A percentile compares a stretch with the other conserved stretches of the same genome.
phyloP scores from a whole-genome alignment of 2,329 filamentous ascomycete species.

The Penicillium sp. region DNA sequence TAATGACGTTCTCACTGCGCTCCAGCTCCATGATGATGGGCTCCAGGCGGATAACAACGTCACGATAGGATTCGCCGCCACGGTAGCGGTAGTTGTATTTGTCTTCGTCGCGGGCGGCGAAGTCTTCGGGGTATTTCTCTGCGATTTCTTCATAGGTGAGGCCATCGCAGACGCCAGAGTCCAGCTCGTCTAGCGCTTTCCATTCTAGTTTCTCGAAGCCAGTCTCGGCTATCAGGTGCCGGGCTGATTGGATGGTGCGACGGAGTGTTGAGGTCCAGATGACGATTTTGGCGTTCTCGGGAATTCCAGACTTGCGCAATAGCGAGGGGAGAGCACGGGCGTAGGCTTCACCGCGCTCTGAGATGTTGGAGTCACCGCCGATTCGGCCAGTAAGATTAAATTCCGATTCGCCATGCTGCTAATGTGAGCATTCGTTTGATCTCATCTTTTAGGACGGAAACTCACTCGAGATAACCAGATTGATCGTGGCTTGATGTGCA shows the following conservation, averaged over 20 bases:
- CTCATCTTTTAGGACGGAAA: slow-evolving; percentile 20
- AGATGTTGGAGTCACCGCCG: slow-evolving; percentile 86
- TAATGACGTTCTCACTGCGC: slow-evolving; percentile 92
- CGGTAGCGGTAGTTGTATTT: slow-evolving; percentile 99
- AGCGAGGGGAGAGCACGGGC: slow-evolving; percentile 80
- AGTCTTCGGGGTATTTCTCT: slow-evolving; percentile 87
- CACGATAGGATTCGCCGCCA: slow-evolving; percentile 91
- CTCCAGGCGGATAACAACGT: slow-evolving; percentile 95
- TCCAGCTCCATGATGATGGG: slow-evolving; percentile 99
- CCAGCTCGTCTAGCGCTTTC: slow-evolving; percentile 97
- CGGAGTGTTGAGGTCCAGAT: slow-evolving; percentile 75
- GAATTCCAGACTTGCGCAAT: slow-evolving; percentile 80
- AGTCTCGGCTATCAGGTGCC: slow-evolving; percentile 68
- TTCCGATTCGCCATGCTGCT: slow-evolving; percentile 86
- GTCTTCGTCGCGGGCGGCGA: slow-evolving; percentile 91
- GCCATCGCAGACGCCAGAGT: slow-evolving; percentile 93
- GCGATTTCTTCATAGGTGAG: slow-evolving; percentile 96
- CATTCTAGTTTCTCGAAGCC: slow-evolving; percentile 91
- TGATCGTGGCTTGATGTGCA: slow-evolving; percentile 93
- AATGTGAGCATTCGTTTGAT: slow-evolving; percentile 16
- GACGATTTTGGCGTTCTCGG: slow-evolving; percentile 62
- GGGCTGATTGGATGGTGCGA: slow-evolving; percentile 88
- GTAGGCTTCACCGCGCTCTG: slow-evolving; percentile 82
- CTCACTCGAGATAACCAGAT: slow-evolving; percentile 92
- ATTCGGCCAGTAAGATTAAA: slow-evolving; percentile 91